Evolutionary conservation across 73 alveolate genomes (phyloP).

Genomic region (Stentor coeruleus): DNA sequence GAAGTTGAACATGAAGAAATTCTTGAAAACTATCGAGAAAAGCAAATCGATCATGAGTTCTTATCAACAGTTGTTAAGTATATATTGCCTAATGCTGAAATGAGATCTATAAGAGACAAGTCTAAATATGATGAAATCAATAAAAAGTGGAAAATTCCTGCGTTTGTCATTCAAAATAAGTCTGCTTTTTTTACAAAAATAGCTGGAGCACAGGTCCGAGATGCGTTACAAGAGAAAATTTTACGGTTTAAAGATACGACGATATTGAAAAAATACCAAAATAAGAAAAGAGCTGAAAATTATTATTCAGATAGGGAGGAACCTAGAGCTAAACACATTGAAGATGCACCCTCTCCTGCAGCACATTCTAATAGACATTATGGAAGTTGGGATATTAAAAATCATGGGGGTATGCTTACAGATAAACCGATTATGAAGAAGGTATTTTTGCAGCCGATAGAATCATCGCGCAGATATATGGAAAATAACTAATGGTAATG

Average conservation of each 20-base stretch:
- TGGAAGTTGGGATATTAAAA: too few relatives aligned
- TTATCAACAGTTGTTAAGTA: slow-evolving; percentile 22
- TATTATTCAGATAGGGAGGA: background rate
- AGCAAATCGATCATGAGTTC: slow-evolving; percentile 38
- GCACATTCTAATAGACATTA: too few relatives aligned
- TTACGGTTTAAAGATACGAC: background rate
- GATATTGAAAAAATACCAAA: background rate
- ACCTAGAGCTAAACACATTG: too few relatives aligned
- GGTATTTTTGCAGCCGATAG: too few relatives aligned
- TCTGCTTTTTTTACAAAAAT: background rate
- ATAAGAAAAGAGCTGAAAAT: background rate
- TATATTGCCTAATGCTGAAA: slow-evolving; percentile 40
- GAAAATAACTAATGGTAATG: too few relatives aligned
- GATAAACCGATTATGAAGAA: too few relatives aligned
- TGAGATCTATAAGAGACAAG: slow-evolving; percentile 32
- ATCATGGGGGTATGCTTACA: too few relatives aligned
- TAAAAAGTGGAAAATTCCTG: slow-evolving; percentile 44
- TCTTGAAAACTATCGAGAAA: slow-evolving; percentile 35
- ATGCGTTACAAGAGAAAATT: background rate
- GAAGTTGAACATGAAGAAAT: slow-evolving; percentile 45
- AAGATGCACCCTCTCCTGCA: too few relatives aligned
- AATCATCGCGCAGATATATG: too few relatives aligned
- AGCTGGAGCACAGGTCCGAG: background rate
- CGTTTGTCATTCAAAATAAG: slow-evolving; percentile 29
- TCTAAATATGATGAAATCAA: slow-evolving; percentile 42